A percentile compares a stretch with the other conserved stretches of the same genome.
phyloP scores from a whole-genome alignment of 768 basidiomycete species.

The Lyophyllum semitale region DNA sequence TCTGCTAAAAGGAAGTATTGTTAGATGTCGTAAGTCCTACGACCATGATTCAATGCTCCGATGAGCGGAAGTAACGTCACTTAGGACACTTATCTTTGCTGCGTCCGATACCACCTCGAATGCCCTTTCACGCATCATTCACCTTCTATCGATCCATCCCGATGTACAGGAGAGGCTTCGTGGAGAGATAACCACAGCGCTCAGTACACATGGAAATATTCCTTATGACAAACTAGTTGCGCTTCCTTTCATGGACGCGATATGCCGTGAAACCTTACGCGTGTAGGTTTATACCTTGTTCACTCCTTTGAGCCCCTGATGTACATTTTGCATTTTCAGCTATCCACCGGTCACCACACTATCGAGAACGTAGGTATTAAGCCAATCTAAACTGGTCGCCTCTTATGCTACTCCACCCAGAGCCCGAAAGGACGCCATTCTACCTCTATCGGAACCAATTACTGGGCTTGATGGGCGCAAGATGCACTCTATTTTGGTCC shows the following conservation, averaged over 20 bases:
- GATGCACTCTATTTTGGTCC: neutral
- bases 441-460: neutral
- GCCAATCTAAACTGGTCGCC: too few species aligned
- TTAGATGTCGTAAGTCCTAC: neutral
- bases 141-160: slow-evolving; percentile 26
- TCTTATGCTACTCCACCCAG: neutral
- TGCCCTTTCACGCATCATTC: slow-evolving; percentile 29
- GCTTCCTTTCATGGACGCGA: slow-evolving; percentile 35
- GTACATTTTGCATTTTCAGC: slow-evolving; percentile 4
- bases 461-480: slow-evolving; percentile 1
- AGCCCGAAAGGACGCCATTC: neutral
- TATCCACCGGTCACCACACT: slow-evolving; percentile 22
- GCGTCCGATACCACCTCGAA: slow-evolving; percentile 36
- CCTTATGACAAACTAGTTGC: slow-evolving; percentile 27
- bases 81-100: slow-evolving; percentile 32
- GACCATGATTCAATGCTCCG: neutral
- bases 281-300: slow-evolving; percentile 18
- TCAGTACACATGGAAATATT: slow-evolving; percentile 12
- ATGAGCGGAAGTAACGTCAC: neutral
- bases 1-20: neutral
- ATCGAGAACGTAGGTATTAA: slow-evolving; percentile 13
- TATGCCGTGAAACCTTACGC: slow-evolving; percentile 37
- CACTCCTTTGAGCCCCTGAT: neutral
- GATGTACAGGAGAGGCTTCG: slow-evolving; percentile 35
- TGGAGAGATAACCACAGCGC: slow-evolving; percentile 22